phyloP scores from a whole-genome alignment of 257 asterid genomes.

The Linderniella brevidens region DNA sequence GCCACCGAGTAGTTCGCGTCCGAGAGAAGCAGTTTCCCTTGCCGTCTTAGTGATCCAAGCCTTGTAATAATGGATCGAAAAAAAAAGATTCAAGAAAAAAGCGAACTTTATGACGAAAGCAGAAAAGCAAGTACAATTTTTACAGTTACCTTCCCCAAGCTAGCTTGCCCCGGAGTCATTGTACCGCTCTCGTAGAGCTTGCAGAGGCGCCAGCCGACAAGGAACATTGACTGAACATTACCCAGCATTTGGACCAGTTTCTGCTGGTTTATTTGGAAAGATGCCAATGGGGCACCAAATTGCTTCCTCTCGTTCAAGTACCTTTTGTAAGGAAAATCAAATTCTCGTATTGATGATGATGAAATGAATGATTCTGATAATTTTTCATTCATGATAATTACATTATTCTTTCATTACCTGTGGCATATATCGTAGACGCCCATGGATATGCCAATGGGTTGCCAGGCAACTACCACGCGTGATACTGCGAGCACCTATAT shows the following conservation, averaged over 20 bases:
- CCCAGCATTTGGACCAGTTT: constrained; percentile 77
- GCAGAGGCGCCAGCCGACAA: constrained; percentile 94
- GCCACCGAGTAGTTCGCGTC: constrained; percentile 90
- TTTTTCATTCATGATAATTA: background rate
- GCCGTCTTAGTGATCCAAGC: constrained; percentile 73
- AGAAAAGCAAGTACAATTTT: constrained; percentile 8
- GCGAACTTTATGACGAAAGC: background rate
- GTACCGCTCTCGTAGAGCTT: constrained; percentile 80
- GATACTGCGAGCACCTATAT: constrained; percentile 90
- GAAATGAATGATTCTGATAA: background rate
- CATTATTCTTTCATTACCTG: constrained; percentile 44
- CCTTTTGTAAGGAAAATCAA: constrained; percentile 27
- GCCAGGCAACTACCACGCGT: constrained; percentile 92
- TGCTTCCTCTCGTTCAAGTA: constrained; percentile 93
- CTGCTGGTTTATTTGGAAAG: constrained; percentile 92
- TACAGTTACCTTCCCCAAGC: constrained; percentile 81
- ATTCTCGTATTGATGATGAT: background rate
- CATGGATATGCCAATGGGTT: constrained; percentile 90
- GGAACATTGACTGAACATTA: constrained; percentile 78
- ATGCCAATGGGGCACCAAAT: constrained; percentile 90
- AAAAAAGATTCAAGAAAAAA: background rate
- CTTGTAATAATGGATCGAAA: constrained; percentile 23
- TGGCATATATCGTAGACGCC: constrained; percentile 96
- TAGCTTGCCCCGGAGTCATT: constrained; percentile 95
- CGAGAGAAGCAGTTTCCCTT: constrained; percentile 75